These are phyloP conservation scores for Penicillium freii DNA, from an alignment of 2,329 filamentous ascomycete genomes.

Conservation along the genomic window DNA sequence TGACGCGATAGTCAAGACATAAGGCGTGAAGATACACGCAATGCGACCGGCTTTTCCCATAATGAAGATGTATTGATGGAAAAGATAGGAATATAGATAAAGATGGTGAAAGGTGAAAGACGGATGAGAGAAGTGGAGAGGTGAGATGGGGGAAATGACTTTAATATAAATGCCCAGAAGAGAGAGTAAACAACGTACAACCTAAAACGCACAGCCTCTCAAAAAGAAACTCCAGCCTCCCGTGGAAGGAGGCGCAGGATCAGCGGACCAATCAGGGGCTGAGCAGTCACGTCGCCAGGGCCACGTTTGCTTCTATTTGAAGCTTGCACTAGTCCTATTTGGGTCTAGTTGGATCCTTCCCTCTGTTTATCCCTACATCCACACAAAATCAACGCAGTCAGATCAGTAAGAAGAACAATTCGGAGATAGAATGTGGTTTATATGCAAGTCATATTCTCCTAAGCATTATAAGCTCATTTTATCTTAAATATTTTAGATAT, in stretches of 20 bases:
- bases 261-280: conserved; percentile 19
- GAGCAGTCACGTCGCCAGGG: conserved; percentile 15
- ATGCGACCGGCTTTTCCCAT: conserved; percentile 77
- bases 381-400: not conserved
- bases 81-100: not conserved
- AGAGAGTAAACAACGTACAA: not conserved
- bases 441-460: not conserved
- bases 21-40: conserved; percentile 83
- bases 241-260: conserved; percentile 22
- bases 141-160: conserved; percentile 4
- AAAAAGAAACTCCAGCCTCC: conserved; percentile 21
- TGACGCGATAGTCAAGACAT: conserved; percentile 73
- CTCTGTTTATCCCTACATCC: not conserved
- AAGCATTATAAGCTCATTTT: not conserved
- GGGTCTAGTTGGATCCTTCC: not conserved
- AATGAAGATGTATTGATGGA: conserved; percentile 13
- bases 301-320: conserved; percentile 32
- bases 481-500: not conserved
- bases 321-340: conserved; percentile 10
- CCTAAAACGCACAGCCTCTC: conserved; percentile 17
- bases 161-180: conserved; percentile 5
- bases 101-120: not conserved
- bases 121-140: not conserved
- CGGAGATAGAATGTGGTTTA: not conserved
- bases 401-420: not conserved